phyloP scores from a whole-genome alignment of 768 basidiomycete genomes.

The Dentipellis sp. region DNA sequence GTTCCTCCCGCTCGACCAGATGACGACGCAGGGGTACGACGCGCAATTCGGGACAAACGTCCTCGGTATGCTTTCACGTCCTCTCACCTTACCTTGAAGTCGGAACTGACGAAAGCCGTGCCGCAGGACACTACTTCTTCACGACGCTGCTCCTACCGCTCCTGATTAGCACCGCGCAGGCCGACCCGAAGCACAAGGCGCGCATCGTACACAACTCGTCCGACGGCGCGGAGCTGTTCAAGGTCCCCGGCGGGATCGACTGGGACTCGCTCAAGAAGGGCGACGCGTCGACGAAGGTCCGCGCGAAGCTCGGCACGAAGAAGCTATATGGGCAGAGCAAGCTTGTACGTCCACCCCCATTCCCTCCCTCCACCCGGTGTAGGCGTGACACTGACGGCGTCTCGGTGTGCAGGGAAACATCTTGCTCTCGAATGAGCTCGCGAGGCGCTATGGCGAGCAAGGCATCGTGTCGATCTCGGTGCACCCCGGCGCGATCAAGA shows the following conservation, averaged over 20 bases:
- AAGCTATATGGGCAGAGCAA: constrained; percentile 14
- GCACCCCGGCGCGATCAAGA: constrained; percentile 28
- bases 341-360: neutral
- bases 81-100: neutral
- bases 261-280: constrained; percentile 7
- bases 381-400: too few species aligned
- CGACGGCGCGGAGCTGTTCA: constrained; percentile 16
- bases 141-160: constrained; percentile 24
- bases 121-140: constrained; percentile 25
- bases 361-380: neutral
- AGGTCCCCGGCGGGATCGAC: constrained; percentile 17
- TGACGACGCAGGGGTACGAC: constrained; percentile 14
- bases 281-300: neutral
- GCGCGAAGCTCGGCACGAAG: constrained; percentile 5
- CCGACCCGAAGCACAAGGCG: constrained; percentile 19
- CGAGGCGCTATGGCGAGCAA: constrained; percentile 31
- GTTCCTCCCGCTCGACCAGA: neutral
- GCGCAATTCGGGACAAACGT: constrained; percentile 15
- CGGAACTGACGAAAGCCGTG: neutral
- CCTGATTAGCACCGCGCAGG: constrained; percentile 21
- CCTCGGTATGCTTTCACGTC: constrained; percentile 1
- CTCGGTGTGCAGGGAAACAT: constrained; percentile 30
- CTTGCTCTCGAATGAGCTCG: constrained; percentile 34
- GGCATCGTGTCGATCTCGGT: constrained; percentile 36
- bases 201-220: constrained; percentile 20